These are phyloP conservation scores for Pseudoturritis turrita DNA, from an alignment of 345 rosid species.

Conservation along the genomic window DNA sequence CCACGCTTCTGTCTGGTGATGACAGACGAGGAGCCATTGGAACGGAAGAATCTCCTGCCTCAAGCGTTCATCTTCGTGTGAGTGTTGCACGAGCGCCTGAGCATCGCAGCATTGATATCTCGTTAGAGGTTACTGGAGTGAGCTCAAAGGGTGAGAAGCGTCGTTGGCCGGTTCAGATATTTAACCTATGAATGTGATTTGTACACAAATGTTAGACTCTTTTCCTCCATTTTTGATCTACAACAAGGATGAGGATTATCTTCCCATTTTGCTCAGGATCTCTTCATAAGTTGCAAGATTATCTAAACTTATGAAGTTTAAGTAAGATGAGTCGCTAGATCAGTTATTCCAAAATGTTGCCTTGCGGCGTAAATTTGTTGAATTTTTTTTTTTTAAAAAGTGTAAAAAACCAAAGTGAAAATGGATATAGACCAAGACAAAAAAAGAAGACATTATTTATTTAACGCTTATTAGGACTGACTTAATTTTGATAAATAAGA, in stretches of 20 bases:
- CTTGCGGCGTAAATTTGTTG: too few relatives aligned
- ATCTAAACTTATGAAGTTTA: background rate
- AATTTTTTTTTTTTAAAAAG: too few relatives aligned
- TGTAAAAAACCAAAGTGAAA: too few relatives aligned
- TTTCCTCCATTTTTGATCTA: conserved; percentile 1
- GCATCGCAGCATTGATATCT: conserved; percentile 84
- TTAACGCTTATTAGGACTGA: background rate
- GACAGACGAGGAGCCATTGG: conserved; percentile 46
- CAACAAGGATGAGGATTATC: background rate
- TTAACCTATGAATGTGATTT: conserved; percentile 45
- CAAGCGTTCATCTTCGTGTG: conserved; percentile 56
- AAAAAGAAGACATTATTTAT: background rate
- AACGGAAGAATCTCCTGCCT: conserved; percentile 53
- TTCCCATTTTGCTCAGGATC: background rate
- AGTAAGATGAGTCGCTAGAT: background rate
- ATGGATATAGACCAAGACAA: too few relatives aligned
- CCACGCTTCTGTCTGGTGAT: conserved; percentile 21
- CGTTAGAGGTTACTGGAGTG: conserved; percentile 60
- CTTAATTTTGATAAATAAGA: background rate
- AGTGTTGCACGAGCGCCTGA: conserved; percentile 75
- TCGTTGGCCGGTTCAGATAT: conserved; percentile 74
- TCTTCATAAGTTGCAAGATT: background rate
- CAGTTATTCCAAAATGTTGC: background rate
- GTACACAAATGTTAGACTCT: conserved; percentile 3
- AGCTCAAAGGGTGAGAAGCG: conserved; percentile 48